phyloP scores from a whole-genome alignment of 768 basidiomycete species.

The Termitomyces sp. region DNA sequence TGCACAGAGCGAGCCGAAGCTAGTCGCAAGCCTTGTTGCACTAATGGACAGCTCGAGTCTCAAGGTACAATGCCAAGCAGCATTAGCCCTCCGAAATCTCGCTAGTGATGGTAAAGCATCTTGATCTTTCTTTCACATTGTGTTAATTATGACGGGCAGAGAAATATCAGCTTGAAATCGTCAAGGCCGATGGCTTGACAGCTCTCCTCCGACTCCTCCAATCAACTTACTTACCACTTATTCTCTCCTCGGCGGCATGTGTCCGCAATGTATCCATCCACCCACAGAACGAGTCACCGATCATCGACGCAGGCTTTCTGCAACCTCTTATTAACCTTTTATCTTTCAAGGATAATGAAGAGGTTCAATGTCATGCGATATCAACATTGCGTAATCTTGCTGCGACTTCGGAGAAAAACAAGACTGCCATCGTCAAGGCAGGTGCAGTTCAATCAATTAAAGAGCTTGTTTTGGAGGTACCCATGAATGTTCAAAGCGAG shows the following conservation, averaged over 20 bases:
- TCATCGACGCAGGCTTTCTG: conserved; percentile 97
- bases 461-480: conserved; percentile 90
- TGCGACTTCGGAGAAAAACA: conserved; percentile 97
- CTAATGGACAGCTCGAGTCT: conserved; percentile 97
- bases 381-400: conserved; percentile 95
- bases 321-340: conserved; percentile 93
- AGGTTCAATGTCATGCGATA: conserved; percentile 99
- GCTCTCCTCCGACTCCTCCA: conserved; percentile 91
- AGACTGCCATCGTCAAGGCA: conserved; percentile 95
- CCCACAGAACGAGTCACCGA: conserved; percentile 96
- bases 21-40: conserved; percentile 88
- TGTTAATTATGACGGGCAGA: conserved; percentile 41
- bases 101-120: conserved; percentile 82
- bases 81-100: conserved; percentile 90
- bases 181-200: conserved; percentile 89
- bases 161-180: conserved; percentile 98
- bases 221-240: conserved; percentile 95
- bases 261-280: conserved; percentile 99
- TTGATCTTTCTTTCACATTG: not conserved
- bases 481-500: conserved; percentile 96
- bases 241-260: conserved; percentile 96
- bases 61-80: conserved; percentile 98
- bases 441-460: conserved; percentile 97
- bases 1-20: conserved; percentile 88
- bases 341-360: conserved; percentile 99